Percentiles rank a stretch among this genome's conserved stretches.
These are phyloP conservation scores for Furcasterigmium sp. DNA, from an alignment of 2,329 filamentous ascomycete genomes.

Conservation along the genomic window DNA sequence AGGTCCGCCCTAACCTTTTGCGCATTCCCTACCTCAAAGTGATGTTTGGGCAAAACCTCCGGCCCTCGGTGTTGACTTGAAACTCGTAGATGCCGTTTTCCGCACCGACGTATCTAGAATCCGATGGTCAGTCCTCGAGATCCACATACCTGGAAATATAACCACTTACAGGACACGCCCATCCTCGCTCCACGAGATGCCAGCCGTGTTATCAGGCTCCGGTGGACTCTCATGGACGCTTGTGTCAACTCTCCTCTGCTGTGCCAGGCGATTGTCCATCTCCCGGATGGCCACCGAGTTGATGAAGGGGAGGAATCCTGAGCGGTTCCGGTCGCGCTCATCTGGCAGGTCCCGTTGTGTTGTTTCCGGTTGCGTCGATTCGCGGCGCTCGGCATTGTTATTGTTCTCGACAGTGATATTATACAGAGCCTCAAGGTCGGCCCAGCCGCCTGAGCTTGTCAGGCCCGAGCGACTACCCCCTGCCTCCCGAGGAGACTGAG, in stretches of 20 bases:
- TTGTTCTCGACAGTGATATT: conserved; percentile 24
- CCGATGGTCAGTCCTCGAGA: conserved; percentile 29
- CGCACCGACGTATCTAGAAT: conserved; percentile 55
- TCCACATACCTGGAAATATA: neutral
- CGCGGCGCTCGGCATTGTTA: conserved; percentile 18
- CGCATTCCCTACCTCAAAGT: conserved; percentile 41
- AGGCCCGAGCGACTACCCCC: conserved; percentile 4
- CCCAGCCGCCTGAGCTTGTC: conserved; percentile 23
- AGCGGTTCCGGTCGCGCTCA: conserved; percentile 27
- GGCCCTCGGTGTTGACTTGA: conserved; percentile 55
- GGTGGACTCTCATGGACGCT: conserved; percentile 37
- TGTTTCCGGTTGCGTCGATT: conserved; percentile 7
- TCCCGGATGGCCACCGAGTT: conserved; percentile 26
- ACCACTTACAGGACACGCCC: conserved; percentile 53
- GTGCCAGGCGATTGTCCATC: conserved; percentile 21
- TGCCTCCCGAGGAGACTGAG: conserved; percentile 2
- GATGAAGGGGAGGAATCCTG: conserved; percentile 29
- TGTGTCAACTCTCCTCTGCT: conserved; percentile 23
- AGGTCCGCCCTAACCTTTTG: neutral
- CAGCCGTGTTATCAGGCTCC: conserved; percentile 53
- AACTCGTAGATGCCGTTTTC: conserved; percentile 76
- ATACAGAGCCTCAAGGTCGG: conserved; percentile 37
- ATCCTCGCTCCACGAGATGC: conserved; percentile 57
- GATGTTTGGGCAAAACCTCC: conserved; percentile 55
- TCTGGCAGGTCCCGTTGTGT: conserved; percentile 1